Evolutionary conservation across 306 rosid genomes (phyloP).

Genomic region (Corylus americana): DNA sequence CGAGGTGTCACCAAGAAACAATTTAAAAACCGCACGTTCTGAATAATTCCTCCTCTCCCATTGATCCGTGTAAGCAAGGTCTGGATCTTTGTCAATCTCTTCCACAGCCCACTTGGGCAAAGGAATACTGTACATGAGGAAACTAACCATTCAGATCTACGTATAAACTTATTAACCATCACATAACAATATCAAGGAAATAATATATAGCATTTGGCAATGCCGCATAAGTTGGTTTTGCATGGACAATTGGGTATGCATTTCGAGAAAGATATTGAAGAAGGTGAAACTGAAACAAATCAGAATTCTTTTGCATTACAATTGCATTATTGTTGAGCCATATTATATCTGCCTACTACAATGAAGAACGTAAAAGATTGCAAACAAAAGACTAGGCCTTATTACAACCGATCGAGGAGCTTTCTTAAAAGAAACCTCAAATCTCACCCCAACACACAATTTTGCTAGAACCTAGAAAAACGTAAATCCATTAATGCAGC

Average conservation of each 20-base stretch:
- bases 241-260: too few species aligned
- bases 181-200: neutral
- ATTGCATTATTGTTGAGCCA: conserved; percentile 3
- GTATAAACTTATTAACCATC: neutral
- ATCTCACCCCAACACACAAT: neutral
- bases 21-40: conserved; percentile 42
- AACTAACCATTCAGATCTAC: neutral
- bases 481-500: conserved; percentile 24
- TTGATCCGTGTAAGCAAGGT: conserved; percentile 93
- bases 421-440: neutral
- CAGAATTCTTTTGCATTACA: neutral
- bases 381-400: neutral
- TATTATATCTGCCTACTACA: neutral
- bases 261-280: neutral
- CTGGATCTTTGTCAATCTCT: conserved; percentile 70
- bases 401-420: conserved; percentile 19
- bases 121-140: conserved; percentile 66
- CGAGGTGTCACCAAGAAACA: conserved; percentile 72
- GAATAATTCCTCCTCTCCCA: conserved; percentile 89
- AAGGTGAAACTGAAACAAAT: neutral
- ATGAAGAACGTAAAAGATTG: neutral
- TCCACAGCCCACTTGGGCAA: conserved; percentile 89
- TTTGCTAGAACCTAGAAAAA: neutral
- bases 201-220: neutral
- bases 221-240: neutral